Base-by-base conservation (phyloP, 495 filamentous ascomycete genomes). In the Trichoderma reesei region DNA sequence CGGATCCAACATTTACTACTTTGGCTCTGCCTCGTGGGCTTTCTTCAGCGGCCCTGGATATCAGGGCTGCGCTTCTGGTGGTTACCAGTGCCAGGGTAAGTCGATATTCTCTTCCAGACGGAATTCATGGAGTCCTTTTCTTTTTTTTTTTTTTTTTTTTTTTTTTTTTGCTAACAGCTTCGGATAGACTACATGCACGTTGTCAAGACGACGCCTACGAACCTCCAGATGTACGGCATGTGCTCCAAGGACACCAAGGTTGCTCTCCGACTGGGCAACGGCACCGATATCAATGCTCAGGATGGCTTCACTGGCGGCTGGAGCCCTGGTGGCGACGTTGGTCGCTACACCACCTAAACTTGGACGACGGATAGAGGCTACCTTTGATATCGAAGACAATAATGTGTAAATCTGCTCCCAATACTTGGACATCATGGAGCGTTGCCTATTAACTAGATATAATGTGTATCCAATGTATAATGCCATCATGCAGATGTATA, bases 1-100 rank as follows among this genome's bases (percentile, higher is more conserved):
- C 39, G 78, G 78, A 11, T 74, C 75, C 7, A 65, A 82, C 59
- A 69, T 85, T 6, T 80, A 79, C 63, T 74, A 82, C 1, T 84
- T 84, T 66, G 81, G 78, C 3, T 81, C 80, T 14, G 86, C 85
- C n/a, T 72, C 84, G 8, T 88, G 86, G 80, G 79, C 76, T 42
- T 88, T 88, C 73, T 88, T 88, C 75, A 82, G 85, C 36, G 74
- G 72, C 1, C 69, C 70, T 6, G 64, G 63, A 10, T 65, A 72
- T 44, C 69, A 69, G 64, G 48, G 59, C 3, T 73, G 71, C 31
- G 67, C 68, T 18, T 16, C 13, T 56, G 71, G 70, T 37, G 63
- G 39, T 11, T 68, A 61, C 41, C 26, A 68, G 66, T 73, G 71
- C 44, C 71, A 73, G 20, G 36, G 71, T 73, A 61, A 68, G 68